Evolutionary conservation across 1,284 basidiomycete genomes (phyloP).

Genomic region (Pseudozyma sp.): DNA sequence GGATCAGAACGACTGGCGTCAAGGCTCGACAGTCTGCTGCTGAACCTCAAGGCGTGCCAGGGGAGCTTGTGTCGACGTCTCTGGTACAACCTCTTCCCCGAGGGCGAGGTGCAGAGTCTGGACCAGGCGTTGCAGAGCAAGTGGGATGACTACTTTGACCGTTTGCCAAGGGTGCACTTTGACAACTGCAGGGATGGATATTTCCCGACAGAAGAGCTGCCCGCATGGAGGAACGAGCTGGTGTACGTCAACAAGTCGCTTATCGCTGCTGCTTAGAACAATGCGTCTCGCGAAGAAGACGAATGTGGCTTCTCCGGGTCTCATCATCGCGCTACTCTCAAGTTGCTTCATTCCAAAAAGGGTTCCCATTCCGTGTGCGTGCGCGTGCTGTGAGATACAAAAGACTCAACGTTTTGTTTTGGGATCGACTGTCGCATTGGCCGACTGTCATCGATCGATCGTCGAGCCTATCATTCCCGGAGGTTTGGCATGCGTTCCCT

Average conservation of each 20-base stretch:
- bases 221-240: slow-evolving; percentile 10
- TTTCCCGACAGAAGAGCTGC: slow-evolving; percentile 2
- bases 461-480: not conserved
- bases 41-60: slow-evolving; percentile 15
- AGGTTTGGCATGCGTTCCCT: no score
- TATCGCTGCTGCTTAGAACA: not conserved
- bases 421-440: no score
- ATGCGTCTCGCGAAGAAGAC: no score
- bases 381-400: no score
- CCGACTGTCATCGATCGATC: no score
- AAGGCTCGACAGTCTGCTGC: slow-evolving; percentile 7
- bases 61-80: slow-evolving; percentile 6
- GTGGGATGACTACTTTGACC: slow-evolving; percentile 15
- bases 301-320: no score
- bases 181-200: slow-evolving; percentile 2
- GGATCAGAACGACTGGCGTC: slow-evolving; percentile 1
- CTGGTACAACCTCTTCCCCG: slow-evolving; percentile 13
- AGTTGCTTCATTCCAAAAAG: no score
- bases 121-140: not conserved
- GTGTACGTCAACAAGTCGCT: slow-evolving; percentile 1
- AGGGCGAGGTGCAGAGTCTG: slow-evolving; percentile 5
- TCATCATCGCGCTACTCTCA: no score
- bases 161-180: slow-evolving; percentile 3
- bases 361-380: no score
- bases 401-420: no score